These are phyloP conservation scores for Chimonanthus salicifolius DNA, from an alignment of 164 flowering plant genomes.

Conservation along the genomic window DNA sequence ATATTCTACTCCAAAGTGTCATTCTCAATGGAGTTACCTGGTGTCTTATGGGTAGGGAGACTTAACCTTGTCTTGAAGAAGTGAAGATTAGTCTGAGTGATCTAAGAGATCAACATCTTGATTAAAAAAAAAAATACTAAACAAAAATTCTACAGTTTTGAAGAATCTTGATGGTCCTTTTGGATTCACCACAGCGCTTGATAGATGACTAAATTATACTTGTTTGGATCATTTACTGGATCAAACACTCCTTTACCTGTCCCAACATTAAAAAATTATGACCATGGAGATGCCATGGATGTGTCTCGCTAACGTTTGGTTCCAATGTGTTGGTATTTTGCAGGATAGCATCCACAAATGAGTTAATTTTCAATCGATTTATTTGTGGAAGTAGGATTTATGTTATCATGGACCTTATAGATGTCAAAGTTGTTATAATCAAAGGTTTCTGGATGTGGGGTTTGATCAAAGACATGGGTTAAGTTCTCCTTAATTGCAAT, in stretches of 20 bases:
- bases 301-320: conserved; percentile 57
- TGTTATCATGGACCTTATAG: conserved; percentile 14
- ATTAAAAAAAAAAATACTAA: too few relatives aligned
- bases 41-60: too few relatives aligned
- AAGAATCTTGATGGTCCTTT: conserved; percentile 6
- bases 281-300: conserved; percentile 90
- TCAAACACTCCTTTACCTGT: conserved; percentile 63
- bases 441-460: conserved; percentile 49
- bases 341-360: conserved; percentile 9
- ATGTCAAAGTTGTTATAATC: conserved; percentile 11
- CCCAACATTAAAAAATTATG: conserved; percentile 90
- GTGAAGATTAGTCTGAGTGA: too few relatives aligned
- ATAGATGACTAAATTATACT: conserved; percentile 50
- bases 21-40: too few relatives aligned
- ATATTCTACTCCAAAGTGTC: too few relatives aligned
- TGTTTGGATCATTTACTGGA: conserved; percentile 27
- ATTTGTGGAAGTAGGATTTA: too few relatives aligned
- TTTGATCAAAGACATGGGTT: conserved; percentile 30
- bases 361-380: conserved; percentile 37
- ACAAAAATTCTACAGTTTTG: too few relatives aligned
- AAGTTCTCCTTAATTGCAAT: conserved; percentile 48
- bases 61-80: too few relatives aligned
- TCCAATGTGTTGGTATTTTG: conserved; percentile 29
- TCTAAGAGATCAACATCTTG: too few relatives aligned
- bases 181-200: conserved; percentile 53